Evolutionary conservation across 352 stramenopile genomes (phyloP).

Genomic region (Globisporangium sylvaticum): DNA sequence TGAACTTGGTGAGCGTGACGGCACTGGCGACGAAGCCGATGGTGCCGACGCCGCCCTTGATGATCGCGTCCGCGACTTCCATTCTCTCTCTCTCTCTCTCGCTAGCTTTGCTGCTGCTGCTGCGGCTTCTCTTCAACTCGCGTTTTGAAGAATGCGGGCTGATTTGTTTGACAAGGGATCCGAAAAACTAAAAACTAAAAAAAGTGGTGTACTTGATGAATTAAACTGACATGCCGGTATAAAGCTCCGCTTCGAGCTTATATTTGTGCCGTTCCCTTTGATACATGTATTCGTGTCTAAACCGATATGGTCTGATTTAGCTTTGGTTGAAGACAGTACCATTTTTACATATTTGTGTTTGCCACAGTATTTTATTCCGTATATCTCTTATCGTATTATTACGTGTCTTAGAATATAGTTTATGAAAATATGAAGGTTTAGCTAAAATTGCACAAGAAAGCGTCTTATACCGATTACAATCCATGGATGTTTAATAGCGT

Average conservation of each 20-base stretch:
- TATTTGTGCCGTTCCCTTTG: too few relatives aligned
- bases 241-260: background rate
- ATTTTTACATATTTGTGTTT: too few relatives aligned
- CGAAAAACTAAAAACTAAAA: background rate
- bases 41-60: conserved; percentile 70
- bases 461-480: background rate
- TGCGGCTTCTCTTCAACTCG: background rate
- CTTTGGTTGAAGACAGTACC: too few relatives aligned
- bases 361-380: too few relatives aligned
- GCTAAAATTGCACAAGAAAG: background rate
- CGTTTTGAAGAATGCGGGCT: conserved; percentile 1
- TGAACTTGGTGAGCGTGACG: conserved; percentile 80
- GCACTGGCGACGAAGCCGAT: conserved; percentile 70
- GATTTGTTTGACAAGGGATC: background rate
- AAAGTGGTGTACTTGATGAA: background rate
- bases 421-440: too few relatives aligned
- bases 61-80: conserved; percentile 39
- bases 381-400: too few relatives aligned
- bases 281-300: too few relatives aligned
- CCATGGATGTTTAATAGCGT: background rate
- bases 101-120: background rate
- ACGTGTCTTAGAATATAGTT: too few relatives aligned
- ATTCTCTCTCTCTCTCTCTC: background rate
- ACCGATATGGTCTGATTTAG: too few relatives aligned
- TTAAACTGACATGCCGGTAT: background rate